Percentiles rank a stretch among this genome's conserved stretches.
These are phyloP conservation scores for Citrullus amarus DNA, from an alignment of 306 rosid species.

Conservation along the genomic window DNA sequence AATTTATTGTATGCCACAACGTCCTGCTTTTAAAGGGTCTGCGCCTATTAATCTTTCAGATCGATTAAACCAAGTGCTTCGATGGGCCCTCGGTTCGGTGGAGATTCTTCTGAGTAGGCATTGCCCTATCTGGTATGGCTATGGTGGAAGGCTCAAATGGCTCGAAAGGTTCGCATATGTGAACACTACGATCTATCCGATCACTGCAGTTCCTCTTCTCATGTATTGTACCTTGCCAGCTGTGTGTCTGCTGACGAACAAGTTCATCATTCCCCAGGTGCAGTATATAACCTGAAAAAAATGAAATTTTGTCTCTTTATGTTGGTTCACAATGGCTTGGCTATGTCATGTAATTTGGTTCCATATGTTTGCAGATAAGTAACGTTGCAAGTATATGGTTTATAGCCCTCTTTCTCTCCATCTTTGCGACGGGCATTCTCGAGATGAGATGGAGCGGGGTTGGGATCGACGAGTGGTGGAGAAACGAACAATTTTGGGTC, in stretches of 20 bases:
- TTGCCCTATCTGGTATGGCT: constrained; percentile 98
- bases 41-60: constrained; percentile 97
- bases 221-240: constrained; percentile 90
- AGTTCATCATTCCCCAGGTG: constrained; percentile 98
- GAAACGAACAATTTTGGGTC: constrained; percentile 97
- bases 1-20: constrained; percentile 86
- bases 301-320: neutral
- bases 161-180: constrained; percentile 87
- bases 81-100: constrained; percentile 95
- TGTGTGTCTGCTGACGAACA: constrained; percentile 92
- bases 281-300: constrained; percentile 9
- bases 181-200: constrained; percentile 92
- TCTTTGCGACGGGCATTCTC: constrained; percentile 89
- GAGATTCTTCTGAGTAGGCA: constrained; percentile 92
- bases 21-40: constrained; percentile 87
- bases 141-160: constrained; percentile 87
- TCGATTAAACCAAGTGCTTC: constrained; percentile 95
- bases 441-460: constrained; percentile 99
- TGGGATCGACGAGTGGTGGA: constrained; percentile 98
- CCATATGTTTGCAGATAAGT: constrained; percentile 57
- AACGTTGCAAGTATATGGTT: constrained; percentile 97
- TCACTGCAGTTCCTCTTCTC: constrained; percentile 87
- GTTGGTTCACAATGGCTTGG: neutral
- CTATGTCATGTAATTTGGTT: neutral
- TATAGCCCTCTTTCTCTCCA: constrained; percentile 85